These are phyloP conservation scores for Cryptosporidium canis DNA, from an alignment of 169 alveolate species.

Conservation along the genomic window DNA sequence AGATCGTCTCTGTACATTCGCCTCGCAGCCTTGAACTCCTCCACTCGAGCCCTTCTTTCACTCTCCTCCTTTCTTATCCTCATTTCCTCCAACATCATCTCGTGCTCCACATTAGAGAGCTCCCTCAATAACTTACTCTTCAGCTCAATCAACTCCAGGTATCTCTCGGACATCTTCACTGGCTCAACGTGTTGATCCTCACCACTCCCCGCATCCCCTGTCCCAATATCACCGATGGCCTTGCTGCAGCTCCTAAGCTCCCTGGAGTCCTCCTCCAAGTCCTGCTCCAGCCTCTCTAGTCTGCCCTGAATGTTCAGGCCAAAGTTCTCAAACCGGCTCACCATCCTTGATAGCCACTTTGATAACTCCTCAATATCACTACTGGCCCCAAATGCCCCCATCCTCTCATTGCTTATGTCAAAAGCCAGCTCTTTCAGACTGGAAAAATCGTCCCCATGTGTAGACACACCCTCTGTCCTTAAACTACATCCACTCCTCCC, in stretches of 20 bases:
- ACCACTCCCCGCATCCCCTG: not conserved
- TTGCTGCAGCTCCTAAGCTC: not conserved
- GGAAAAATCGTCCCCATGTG: not conserved
- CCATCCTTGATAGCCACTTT: slow-evolving; percentile 1
- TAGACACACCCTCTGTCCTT: not conserved
- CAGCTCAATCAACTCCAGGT: not conserved
- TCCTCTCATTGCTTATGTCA: not conserved
- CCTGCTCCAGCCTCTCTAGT: slow-evolving; percentile 35
- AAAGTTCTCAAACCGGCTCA: slow-evolving; percentile 6
- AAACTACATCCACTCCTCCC: not conserved
- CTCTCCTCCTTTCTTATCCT: slow-evolving; percentile 41
- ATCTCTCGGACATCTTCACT: not conserved
- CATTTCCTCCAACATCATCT: slow-evolving; percentile 18
- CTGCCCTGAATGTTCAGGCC: slow-evolving; percentile 41
- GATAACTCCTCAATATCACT: slow-evolving; percentile 34
- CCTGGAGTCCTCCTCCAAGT: not conserved
- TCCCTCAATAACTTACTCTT: slow-evolving; percentile 26
- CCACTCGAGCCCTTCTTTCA: slow-evolving; percentile 15
- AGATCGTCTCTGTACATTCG: slow-evolving; percentile 26
- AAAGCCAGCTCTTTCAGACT: not conserved
- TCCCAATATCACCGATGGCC: not conserved
- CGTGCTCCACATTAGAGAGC: slow-evolving; percentile 27
- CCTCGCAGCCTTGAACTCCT: not conserved
- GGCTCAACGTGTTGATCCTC: not conserved
- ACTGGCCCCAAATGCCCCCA: not conserved